These are phyloP conservation scores for Pythium aquatile DNA, from an alignment of 352 stramenopile species.

Conservation along the genomic window DNA sequence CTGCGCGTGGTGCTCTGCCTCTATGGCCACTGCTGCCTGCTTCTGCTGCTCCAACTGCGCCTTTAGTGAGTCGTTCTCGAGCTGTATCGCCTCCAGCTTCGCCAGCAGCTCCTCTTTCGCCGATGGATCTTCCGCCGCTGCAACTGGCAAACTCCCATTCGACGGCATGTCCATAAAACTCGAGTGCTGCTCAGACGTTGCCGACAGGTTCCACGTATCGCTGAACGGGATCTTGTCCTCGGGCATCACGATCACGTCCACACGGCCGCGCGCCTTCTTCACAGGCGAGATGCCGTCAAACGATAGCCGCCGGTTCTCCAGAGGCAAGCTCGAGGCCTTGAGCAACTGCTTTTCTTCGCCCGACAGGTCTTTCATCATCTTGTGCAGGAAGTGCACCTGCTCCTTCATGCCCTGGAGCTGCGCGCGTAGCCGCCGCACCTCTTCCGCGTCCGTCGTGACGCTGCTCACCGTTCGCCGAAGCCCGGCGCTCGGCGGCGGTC, in stretches of 20 bases:
- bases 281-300: conserved; percentile 25
- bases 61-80: conserved; percentile 16
- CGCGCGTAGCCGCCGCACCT: conserved; percentile 21
- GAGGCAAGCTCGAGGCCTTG: not conserved
- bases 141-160: not conserved
- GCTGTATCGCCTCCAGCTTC: conserved; percentile 15
- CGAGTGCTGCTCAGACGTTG: not conserved
- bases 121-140: not conserved
- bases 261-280: conserved; percentile 20
- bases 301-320: conserved; percentile 13
- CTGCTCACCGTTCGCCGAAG: conserved; percentile 17
- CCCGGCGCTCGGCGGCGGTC: not conserved
- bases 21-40: not conserved
- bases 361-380: conserved; percentile 22
- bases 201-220: conserved; percentile 7
- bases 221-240: conserved; percentile 17
- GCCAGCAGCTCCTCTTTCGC: conserved; percentile 10
- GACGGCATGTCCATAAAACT: conserved; percentile 4
- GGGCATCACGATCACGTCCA: conserved; percentile 21
- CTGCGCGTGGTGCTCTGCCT: conserved; percentile 10
- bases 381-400: conserved; percentile 27
- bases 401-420: conserved; percentile 28
- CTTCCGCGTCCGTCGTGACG: conserved; percentile 18
- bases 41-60: conserved; percentile 17
- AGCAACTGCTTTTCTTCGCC: conserved; percentile 9